Conservation (phyloP, 1,139 yeast genomes). For the Barnettozyma hawaiiensis region DNA sequence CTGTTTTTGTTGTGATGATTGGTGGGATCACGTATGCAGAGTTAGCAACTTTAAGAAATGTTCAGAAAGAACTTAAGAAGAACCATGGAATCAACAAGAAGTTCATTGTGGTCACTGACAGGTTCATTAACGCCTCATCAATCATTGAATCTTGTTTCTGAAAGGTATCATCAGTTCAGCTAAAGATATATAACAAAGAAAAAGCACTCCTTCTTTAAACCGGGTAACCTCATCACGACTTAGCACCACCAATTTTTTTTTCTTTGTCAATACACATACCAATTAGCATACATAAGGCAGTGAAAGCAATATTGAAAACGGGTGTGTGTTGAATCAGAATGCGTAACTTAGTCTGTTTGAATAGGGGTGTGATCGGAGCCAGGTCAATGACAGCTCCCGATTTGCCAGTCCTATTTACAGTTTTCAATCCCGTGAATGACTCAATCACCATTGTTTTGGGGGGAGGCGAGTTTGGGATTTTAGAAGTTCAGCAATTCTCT, state of each 20-base stretch:
- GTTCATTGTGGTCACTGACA: slow-evolving; percentile 50
- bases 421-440: slow-evolving; percentile 74
- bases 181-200: neutral
- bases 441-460: slow-evolving; percentile 64
- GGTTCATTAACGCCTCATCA: slow-evolving; percentile 42
- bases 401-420: slow-evolving; percentile 36
- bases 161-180: neutral
- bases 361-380: slow-evolving; percentile 49
- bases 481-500: slow-evolving; percentile 56
- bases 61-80: slow-evolving; percentile 39
- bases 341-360: slow-evolving; percentile 56
- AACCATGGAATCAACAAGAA: slow-evolving; percentile 35
- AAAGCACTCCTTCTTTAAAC: neutral
- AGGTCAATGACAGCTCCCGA: slow-evolving; percentile 51
- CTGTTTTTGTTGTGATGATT: slow-evolving; percentile 47
- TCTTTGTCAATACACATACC: too few species aligned
- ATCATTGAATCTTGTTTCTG: slow-evolving; percentile 13
- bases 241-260: neutral
- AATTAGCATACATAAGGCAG: too few species aligned
- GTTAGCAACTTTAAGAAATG: slow-evolving; percentile 55
- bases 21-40: slow-evolving; percentile 86
- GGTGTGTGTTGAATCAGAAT: slow-evolving; percentile 30
- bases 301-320: too few species aligned
- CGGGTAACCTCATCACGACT: slow-evolving; percentile 2
- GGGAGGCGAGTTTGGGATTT: slow-evolving; percentile 49